Conservation (phyloP, 805 yeast species). For the Ogataea corticis region DNA sequence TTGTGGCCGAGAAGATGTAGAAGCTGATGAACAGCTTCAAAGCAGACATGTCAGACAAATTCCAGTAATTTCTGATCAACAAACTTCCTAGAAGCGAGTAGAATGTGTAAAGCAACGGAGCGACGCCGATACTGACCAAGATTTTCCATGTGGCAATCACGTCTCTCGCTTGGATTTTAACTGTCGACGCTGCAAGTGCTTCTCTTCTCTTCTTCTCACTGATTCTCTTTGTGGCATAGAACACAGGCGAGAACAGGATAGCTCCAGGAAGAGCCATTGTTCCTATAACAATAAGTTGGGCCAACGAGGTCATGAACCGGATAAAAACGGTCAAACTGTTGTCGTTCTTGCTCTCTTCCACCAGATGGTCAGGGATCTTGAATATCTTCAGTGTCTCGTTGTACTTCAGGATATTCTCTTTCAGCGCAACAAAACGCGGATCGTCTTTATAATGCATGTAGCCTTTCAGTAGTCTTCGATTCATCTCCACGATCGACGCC, state of each 20-base stretch:
- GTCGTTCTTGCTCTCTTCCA: conserved; percentile 44
- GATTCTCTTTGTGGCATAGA: conserved; percentile 71
- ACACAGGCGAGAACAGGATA: conserved; percentile 83
- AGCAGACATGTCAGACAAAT: conserved; percentile 20
- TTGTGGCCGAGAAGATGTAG: conserved; percentile 64
- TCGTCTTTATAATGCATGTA: conserved; percentile 72
- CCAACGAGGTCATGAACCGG: conserved; percentile 26
- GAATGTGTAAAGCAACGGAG: conserved; percentile 80
- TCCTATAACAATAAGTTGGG: conserved; percentile 56
- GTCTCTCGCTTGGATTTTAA: conserved; percentile 88
- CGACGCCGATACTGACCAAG: conserved; percentile 81
- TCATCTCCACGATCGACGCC: conserved; percentile 85
- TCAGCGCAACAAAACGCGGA: conserved; percentile 62
- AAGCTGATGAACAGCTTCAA: conserved; percentile 41
- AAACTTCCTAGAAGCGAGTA: conserved; percentile 67
- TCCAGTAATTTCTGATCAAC: conserved; percentile 29
- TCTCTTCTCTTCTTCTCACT: conserved; percentile 70
- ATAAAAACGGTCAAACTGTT: conserved; percentile 25
- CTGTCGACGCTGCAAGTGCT: conserved; percentile 85
- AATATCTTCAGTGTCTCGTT: conserved; percentile 56
- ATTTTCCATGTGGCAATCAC: conserved; percentile 98
- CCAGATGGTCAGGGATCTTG: conserved; percentile 57
- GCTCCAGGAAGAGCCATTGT: conserved; percentile 85
- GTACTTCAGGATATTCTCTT: conserved; percentile 64
- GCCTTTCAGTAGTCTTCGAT: conserved; percentile 81